Evolutionary conservation across 1,139 yeast species (phyloP).

Genomic region (Candida sp.): DNA sequence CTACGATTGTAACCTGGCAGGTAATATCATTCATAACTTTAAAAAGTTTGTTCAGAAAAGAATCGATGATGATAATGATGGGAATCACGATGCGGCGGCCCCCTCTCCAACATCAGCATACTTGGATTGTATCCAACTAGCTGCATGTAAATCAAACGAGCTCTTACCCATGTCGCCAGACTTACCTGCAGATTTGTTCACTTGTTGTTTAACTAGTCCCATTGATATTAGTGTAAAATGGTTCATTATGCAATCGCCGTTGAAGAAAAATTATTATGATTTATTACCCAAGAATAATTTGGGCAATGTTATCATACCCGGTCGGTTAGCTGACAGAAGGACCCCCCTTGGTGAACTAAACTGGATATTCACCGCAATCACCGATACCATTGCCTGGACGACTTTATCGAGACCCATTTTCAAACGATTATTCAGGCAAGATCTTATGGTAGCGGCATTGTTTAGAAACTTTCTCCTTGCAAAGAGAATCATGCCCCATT

Average conservation of each 20-base stretch:
- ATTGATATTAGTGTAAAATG: constrained; percentile 91
- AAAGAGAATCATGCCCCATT: constrained; percentile 89
- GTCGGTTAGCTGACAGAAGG: constrained; percentile 85
- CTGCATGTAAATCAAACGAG: constrained; percentile 89
- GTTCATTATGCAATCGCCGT: constrained; percentile 83
- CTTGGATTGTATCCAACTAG: constrained; percentile 87
- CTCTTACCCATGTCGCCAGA: constrained; percentile 91
- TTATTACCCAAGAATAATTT: constrained; percentile 47
- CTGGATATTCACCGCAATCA: constrained; percentile 98
- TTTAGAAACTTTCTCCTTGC: constrained; percentile 91
- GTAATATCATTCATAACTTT: constrained; percentile 87
- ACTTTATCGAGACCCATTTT: constrained; percentile 84
- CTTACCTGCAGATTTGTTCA: constrained; percentile 92
- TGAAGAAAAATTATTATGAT: constrained; percentile 61
- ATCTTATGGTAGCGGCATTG: constrained; percentile 93
- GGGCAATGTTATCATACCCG: constrained; percentile 77
- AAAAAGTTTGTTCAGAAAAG: constrained; percentile 89
- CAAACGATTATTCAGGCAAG: constrained; percentile 89
- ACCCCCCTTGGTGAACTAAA: constrained; percentile 95
- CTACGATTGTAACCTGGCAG: constrained; percentile 94
- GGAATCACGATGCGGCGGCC: constrained; percentile 61
- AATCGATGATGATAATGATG: constrained; percentile 81
- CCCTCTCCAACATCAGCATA: constrained; percentile 70
- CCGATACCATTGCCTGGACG: constrained; percentile 99
- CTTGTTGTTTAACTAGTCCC: constrained; percentile 94